Conservation (phyloP, 169 alveolate genomes). For the Plasmodium ovale region DNA sequence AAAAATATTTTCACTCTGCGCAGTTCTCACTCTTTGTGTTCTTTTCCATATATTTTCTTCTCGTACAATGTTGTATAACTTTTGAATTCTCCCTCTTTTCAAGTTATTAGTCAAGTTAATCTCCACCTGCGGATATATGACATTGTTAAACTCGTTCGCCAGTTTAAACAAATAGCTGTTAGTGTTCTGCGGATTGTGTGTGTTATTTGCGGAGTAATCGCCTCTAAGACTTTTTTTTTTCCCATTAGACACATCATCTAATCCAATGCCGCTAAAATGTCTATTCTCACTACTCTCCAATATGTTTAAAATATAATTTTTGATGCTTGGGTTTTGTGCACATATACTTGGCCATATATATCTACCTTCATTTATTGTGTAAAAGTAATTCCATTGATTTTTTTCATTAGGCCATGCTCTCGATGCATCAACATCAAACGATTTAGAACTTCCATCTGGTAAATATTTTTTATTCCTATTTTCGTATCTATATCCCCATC, state of each 20-base stretch:
- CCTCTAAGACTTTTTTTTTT: slow-evolving; percentile 46
- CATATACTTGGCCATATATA: slow-evolving; percentile 82
- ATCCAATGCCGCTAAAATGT: slow-evolving; percentile 81
- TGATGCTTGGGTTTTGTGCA: slow-evolving; percentile 78
- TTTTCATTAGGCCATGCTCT: slow-evolving; percentile 82
- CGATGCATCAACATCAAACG: slow-evolving; percentile 77
- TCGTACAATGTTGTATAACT: slow-evolving; percentile 74
- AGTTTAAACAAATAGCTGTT: slow-evolving; percentile 48
- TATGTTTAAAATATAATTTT: slow-evolving; percentile 80
- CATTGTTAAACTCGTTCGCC: slow-evolving; percentile 60
- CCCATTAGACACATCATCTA: slow-evolving; percentile 72
- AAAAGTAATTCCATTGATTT: slow-evolving; percentile 74
- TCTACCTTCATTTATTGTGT: slow-evolving; percentile 79
- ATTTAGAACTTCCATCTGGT: slow-evolving; percentile 79
- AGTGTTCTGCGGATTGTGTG: slow-evolving; percentile 6
- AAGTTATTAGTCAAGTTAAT: slow-evolving; percentile 7
- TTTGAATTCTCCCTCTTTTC: slow-evolving; percentile 76
- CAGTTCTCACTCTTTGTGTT: slow-evolving; percentile 75
- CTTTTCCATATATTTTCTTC: slow-evolving; percentile 83
- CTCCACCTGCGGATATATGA: slow-evolving; percentile 49
- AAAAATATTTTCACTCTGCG: slow-evolving; percentile 80
- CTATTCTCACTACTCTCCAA: slow-evolving; percentile 78
- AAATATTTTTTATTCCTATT: slow-evolving; percentile 73
- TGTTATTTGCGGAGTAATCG: slow-evolving; percentile 9
- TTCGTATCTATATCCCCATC: slow-evolving; percentile 85